Evolutionary conservation across 2,329 filamentous ascomycete genomes (phyloP), one percentile per base, ranked within the genome.

Genomic region (Venturia carpophila): DNA sequence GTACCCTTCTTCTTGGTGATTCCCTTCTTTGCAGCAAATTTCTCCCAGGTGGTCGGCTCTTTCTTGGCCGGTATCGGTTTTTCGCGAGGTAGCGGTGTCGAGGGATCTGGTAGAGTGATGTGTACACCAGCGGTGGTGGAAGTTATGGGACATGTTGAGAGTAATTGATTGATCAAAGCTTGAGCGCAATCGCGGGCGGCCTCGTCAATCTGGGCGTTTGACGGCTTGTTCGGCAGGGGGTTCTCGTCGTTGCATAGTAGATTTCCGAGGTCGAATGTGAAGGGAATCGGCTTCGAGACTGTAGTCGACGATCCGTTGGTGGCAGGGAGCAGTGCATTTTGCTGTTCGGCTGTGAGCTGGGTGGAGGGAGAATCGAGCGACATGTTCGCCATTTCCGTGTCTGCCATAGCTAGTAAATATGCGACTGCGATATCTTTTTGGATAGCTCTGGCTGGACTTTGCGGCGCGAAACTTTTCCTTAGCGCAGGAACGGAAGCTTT

Each of bases 21-120:
- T 65, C 94, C 94, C 83, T 97, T 96, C 85, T 96, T 96, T 76
- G 87, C 89, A 58, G 94, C 94, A 79, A 99, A 99, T 73, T 88
- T 86, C 80, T 96, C 88, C 94, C 94, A 99, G 76, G 92, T 96
- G 66, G 93, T 97, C 70, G 88, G 88, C 66, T 87, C 81, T 79
- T 92, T 94, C 70, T 87, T 84, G 65, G 86, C 83, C 0, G 94
- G 94, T 10, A 97, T 81, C 11, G 91, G 91, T 77, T 99, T 97
- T 79, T 97, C 92, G 70, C 94, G 89, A 30, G 94, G 94, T 4
- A 97, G 82, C 0, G 81, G 76, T 1, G 89, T 95, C 24, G 83
- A 79, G 0, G 86, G 81, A 0, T 83, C 76, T 0, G 94, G 94
- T 0, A 99, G 87, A 19, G 84, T 82, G 64, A 97, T 85, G 62